These are phyloP conservation scores for Candida tropicalis DNA, from an alignment of 1,139 yeast genomes.

Conservation along the genomic window DNA sequence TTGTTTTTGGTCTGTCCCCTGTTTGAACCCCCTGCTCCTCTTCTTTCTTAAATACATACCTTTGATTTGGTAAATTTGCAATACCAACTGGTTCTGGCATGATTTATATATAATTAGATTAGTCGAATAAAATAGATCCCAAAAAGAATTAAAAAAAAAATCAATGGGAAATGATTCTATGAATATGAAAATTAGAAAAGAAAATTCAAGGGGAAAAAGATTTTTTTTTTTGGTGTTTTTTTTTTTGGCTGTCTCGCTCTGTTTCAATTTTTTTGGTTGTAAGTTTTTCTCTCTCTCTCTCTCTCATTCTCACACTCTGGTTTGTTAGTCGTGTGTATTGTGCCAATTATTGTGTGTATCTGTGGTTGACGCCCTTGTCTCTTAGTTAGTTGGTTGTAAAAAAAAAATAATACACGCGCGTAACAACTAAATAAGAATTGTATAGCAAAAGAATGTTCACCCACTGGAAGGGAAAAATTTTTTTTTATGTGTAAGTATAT, in stretches of 20 bases:
- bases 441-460: not conserved
- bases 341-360: too few relatives aligned
- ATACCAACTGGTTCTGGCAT: constrained; percentile 74
- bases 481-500: not conserved
- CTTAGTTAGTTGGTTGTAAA: too few relatives aligned
- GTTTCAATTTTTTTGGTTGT: not conserved
- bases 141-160: not conserved
- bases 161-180: too few relatives aligned
- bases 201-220: constrained; percentile 2
- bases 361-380: not conserved
- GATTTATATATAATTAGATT: constrained; percentile 2
- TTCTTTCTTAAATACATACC: too few relatives aligned
- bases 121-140: not conserved
- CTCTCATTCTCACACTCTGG: too few relatives aligned
- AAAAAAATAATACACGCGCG: constrained; percentile 1
- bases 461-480: not conserved
- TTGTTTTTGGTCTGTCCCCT: not conserved
- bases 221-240: not conserved
- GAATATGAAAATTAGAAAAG: too few relatives aligned
- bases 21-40: not conserved
- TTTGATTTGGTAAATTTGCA: constrained; percentile 89
- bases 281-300: not conserved
- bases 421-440: constrained; percentile 4
- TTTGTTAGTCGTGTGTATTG: too few relatives aligned
- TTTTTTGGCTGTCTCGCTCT: not conserved